phyloP scores from a whole-genome alignment of 2,329 filamentous ascomycete genomes.

The Rutstroemia sp. region DNA sequence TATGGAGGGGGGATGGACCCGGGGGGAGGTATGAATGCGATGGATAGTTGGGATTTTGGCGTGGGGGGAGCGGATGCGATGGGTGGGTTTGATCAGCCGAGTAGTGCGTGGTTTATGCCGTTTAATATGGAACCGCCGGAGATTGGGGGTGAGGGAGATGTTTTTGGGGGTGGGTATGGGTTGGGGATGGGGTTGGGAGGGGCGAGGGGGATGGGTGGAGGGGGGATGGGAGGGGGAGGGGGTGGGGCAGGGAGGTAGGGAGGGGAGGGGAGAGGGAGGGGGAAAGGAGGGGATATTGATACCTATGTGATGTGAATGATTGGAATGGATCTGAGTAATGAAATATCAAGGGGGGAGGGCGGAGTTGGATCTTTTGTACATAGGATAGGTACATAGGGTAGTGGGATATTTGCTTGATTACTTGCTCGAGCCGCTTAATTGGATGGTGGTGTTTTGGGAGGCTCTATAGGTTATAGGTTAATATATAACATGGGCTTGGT shows the following conservation, averaged over 20 bases:
- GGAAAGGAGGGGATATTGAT: background rate
- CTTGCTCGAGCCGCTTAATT: too few species aligned
- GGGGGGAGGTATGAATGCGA: constrained; percentile 9
- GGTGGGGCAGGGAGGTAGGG: too few species aligned
- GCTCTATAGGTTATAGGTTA: too few species aligned
- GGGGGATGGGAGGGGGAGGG: background rate
- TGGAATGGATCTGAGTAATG: background rate
- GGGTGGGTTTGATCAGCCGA: constrained; percentile 35
- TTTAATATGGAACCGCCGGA: constrained; percentile 82
- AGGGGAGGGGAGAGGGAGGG: background rate
- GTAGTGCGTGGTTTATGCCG: constrained; percentile 82
- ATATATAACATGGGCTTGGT: too few species aligned
- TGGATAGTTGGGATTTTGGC: constrained; percentile 10
- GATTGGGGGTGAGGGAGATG: constrained; percentile 30
- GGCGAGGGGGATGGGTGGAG: background rate
- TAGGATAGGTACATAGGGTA: too few species aligned
- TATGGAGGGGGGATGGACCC: constrained; percentile 48
- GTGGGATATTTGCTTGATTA: too few species aligned
- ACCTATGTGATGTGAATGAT: background rate
- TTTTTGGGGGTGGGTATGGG: constrained; percentile 12
- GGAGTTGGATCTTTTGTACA: background rate
- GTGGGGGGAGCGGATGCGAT: constrained; percentile 12
- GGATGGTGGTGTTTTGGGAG: too few species aligned
- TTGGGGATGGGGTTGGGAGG: background rate
- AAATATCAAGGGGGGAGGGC: background rate